phyloP scores from a whole-genome alignment of 164 flowering plant genomes.

The Stephania yunnanensis region DNA sequence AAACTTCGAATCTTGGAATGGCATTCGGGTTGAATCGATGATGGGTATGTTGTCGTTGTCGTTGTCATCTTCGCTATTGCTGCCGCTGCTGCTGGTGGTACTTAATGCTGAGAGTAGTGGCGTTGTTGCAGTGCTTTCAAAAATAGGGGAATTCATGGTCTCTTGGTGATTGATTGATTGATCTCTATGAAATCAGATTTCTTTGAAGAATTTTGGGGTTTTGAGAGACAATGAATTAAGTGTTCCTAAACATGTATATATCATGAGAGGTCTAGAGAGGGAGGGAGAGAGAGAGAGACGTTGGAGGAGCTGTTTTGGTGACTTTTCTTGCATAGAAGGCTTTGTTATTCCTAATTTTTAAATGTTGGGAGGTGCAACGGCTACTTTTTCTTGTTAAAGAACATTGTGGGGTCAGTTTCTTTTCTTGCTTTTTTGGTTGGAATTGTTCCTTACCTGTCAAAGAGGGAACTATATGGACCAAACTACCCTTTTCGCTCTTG shows the following conservation, averaged over 20 bases:
- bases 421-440: background rate
- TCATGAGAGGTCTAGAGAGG: background rate
- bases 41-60: slow-evolving; percentile 21
- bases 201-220: background rate
- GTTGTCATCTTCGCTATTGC: slow-evolving; percentile 14
- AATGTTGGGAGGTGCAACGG: slow-evolving; percentile 23
- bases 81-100: slow-evolving; percentile 26
- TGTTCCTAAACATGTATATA: background rate
- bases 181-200: background rate
- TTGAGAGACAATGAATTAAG: background rate
- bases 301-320: slow-evolving; percentile 10
- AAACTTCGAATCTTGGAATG: slow-evolving; percentile 12
- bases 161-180: background rate
- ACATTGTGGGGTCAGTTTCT: background rate
- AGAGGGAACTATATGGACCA: background rate
- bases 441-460: background rate
- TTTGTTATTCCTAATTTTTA: slow-evolving; percentile 5
- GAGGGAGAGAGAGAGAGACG: slow-evolving; percentile 11
- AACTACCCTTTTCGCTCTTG: background rate
- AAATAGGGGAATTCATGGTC: slow-evolving; percentile 8
- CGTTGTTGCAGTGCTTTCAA: slow-evolving; percentile 23
- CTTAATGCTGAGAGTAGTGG: slow-evolving; percentile 32
- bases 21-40: slow-evolving; percentile 22
- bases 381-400: slow-evolving; percentile 21
- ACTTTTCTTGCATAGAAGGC: slow-evolving; percentile 3